A percentile compares a stretch with the other conserved stretches of the same genome.
Evolutionary conservation across 495 filamentous ascomycete species (phyloP).

Genomic region (Aspergillus diversus): DNA sequence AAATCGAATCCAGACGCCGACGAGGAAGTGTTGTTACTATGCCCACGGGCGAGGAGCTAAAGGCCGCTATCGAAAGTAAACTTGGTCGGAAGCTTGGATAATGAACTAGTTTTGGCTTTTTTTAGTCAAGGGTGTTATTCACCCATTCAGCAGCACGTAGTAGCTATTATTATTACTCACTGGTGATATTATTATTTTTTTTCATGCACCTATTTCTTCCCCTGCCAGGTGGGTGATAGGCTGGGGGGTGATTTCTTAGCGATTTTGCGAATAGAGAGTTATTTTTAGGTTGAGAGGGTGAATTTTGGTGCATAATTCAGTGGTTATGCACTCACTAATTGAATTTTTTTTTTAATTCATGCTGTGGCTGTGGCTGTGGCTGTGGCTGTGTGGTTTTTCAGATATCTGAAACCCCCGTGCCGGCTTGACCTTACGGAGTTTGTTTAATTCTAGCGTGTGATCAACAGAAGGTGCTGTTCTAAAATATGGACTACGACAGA

Average conservation of each 20-base stretch:
- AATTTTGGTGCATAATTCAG: too few species aligned
- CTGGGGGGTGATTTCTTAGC: background rate
- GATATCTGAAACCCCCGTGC: too few species aligned
- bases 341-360: too few species aligned
- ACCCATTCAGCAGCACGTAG: too few species aligned
- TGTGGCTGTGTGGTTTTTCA: too few species aligned
- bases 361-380: too few species aligned
- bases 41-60: slow-evolving; percentile 51
- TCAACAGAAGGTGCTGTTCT: too few species aligned
- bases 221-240: background rate
- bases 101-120: background rate
- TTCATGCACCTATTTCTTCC: background rate
- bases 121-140: too few species aligned
- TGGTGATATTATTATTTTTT: background rate
- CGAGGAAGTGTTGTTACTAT: slow-evolving; percentile 55
- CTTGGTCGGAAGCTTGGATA: slow-evolving; percentile 43
- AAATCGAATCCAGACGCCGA: slow-evolving; percentile 63
- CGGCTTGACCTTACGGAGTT: too few species aligned
- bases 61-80: slow-evolving; percentile 49
- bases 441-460: too few species aligned
- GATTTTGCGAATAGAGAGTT: background rate
- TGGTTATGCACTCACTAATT: too few species aligned
- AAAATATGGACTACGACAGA: background rate
- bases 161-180: background rate
- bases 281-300: background rate